Evolutionary conservation across 2,329 filamentous ascomycete species (phyloP).

Genomic region (Apiospora phragmitis): DNA sequence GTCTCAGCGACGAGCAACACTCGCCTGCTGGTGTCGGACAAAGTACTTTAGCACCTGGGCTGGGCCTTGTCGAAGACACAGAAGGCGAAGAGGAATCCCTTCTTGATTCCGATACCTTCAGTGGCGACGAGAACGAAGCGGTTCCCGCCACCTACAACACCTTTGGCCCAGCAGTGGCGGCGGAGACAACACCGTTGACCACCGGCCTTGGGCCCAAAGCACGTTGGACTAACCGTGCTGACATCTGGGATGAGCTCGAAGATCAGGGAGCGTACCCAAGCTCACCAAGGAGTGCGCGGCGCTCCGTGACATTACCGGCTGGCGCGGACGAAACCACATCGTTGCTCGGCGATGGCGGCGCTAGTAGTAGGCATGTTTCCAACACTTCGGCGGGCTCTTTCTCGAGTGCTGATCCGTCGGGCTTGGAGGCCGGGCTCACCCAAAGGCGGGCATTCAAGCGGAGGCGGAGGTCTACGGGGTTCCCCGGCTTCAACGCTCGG

Average conservation of each 20-base stretch:
- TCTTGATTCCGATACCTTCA: constrained; percentile 45
- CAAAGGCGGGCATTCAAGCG: constrained; percentile 38
- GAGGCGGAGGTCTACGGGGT: constrained; percentile 60
- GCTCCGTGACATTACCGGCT: constrained; percentile 50
- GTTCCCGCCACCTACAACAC: constrained; percentile 47
- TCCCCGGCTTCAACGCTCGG: constrained; percentile 60
- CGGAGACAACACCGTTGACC: constrained; percentile 38
- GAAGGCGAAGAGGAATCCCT: constrained; percentile 60
- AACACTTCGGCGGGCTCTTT: constrained; percentile 29
- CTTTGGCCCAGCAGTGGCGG: constrained; percentile 39
- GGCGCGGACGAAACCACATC: constrained; percentile 40
- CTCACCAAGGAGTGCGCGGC: constrained; percentile 40
- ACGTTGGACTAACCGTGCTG: constrained; percentile 67
- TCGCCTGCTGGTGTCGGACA: constrained; percentile 56
- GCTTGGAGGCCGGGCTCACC: constrained; percentile 20
- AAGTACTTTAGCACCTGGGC: constrained; percentile 76
- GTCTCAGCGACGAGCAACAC: constrained; percentile 76
- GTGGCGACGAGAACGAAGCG: constrained; percentile 43
- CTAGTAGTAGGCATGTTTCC: constrained; percentile 22
- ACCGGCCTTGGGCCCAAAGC: constrained; percentile 49
- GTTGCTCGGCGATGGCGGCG: constrained; percentile 31
- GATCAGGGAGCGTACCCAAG: constrained; percentile 59
- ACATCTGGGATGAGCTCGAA: constrained; percentile 88
- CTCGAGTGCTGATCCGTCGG: constrained; percentile 24
- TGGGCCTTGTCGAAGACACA: constrained; percentile 76